Evolutionary conservation across 768 basidiomycete species (phyloP).

Genomic region (Lactarius akahatsu): DNA sequence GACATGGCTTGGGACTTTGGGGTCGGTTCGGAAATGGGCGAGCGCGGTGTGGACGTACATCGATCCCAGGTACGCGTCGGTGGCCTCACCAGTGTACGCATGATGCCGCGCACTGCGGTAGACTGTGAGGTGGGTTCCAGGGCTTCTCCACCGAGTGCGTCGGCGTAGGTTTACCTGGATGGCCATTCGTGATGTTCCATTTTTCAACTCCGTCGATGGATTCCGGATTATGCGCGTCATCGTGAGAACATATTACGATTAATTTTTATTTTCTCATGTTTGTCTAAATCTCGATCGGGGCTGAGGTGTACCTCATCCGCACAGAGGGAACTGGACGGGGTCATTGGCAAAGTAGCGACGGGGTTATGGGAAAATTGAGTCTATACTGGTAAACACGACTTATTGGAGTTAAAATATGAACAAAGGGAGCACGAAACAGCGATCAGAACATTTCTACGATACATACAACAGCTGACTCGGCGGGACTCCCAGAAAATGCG

Average conservation of each 20-base stretch:
- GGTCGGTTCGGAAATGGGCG: not conserved
- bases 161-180: not conserved
- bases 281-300: not conserved
- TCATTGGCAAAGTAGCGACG: not conserved
- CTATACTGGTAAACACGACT: not conserved
- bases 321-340: not conserved
- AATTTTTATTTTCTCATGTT: not conserved
- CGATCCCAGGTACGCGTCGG: conserved; percentile 19
- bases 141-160: not conserved
- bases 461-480: not conserved
- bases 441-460: not conserved
- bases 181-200: not conserved
- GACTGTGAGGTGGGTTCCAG: not conserved
- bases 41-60: not conserved
- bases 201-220: not conserved
- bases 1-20: conserved; percentile 27
- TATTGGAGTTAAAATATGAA: not conserved
- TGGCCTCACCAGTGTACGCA: conserved; percentile 24
- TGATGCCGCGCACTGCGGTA: conserved; percentile 22
- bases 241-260: not conserved
- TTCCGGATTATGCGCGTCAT: not conserved
- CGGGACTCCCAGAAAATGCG: not conserved
- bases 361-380: not conserved
- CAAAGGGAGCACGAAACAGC: not conserved
- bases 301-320: not conserved